phyloP scores from a whole-genome alignment of 805 yeast genomes.

The Blastobotrys attinorum region DNA sequence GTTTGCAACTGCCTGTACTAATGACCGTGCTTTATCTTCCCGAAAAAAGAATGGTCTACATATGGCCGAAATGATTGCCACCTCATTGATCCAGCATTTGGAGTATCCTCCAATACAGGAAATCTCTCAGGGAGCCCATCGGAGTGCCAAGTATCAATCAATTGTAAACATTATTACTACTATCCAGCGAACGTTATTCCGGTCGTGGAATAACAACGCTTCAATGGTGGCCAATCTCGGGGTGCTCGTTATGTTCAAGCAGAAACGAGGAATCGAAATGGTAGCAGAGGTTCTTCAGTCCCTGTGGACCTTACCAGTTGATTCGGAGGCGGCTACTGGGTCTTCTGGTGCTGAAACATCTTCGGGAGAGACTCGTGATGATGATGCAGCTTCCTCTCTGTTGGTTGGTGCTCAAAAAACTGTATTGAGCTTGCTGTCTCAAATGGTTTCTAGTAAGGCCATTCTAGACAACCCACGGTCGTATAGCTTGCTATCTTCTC shows the following conservation, averaged over 20 bases:
- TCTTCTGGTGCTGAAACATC: too few relatives aligned
- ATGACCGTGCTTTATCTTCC: slow-evolving; percentile 14
- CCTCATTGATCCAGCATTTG: slow-evolving; percentile 16
- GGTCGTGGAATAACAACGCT: slow-evolving; percentile 10
- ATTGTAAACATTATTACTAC: slow-evolving; percentile 11
- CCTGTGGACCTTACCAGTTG: slow-evolving; percentile 14
- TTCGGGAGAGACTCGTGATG: neutral
- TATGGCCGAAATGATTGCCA: slow-evolving; percentile 22
- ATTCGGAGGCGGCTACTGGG: slow-evolving; percentile 5
- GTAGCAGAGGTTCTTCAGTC: slow-evolving; percentile 17
- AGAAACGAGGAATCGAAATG: slow-evolving; percentile 22
- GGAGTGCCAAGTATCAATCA: slow-evolving; percentile 11
- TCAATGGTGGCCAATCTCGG: slow-evolving; percentile 11
- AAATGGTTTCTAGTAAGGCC: slow-evolving; percentile 20
- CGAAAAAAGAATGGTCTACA: slow-evolving; percentile 21
- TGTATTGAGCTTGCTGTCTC: slow-evolving; percentile 20
- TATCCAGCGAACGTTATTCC: slow-evolving; percentile 13
- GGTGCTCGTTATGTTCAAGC: slow-evolving; percentile 25
- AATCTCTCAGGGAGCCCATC: slow-evolving; percentile 7
- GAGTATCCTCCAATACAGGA: slow-evolving; percentile 9
- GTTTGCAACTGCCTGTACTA: slow-evolving; percentile 14
- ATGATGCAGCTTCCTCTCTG: slow-evolving; percentile 3
- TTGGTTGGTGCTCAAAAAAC: slow-evolving; percentile 12
- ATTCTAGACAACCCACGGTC: slow-evolving; percentile 24
- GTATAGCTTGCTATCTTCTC: slow-evolving; percentile 13